phyloP scores from a whole-genome alignment of 2,329 filamentous ascomycete species.

The Dactylellina cionopaga region DNA sequence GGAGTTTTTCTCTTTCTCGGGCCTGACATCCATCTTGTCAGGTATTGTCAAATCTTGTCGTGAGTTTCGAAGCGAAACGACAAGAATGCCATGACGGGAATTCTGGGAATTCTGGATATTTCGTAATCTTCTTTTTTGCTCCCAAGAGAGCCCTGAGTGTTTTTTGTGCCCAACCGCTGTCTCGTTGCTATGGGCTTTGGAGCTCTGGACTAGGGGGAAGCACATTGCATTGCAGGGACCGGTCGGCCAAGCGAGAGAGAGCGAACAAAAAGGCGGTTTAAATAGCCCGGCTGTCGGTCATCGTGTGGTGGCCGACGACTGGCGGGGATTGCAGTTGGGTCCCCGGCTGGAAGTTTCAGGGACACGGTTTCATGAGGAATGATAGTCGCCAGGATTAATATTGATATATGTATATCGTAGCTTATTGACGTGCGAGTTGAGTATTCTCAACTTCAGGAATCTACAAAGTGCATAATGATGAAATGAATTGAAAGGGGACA shows the following conservation, averaged over 20 bases:
- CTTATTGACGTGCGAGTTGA: no score
- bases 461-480: no score
- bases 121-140: not conserved
- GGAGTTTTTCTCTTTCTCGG: not conserved
- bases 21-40: conserved; percentile 19
- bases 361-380: conserved; percentile 10
- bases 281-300: not conserved
- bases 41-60: not conserved
- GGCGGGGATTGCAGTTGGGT: conserved; percentile 12
- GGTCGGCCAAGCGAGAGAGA: conserved; percentile 4
- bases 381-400: not conserved
- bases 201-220: conserved; percentile 16
- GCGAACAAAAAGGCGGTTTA: no score
- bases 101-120: not conserved
- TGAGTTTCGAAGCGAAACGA: not conserved
- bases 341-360: conserved; percentile 6
- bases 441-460: no score
- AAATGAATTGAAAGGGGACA: no score
- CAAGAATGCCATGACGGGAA: conserved; percentile 11
- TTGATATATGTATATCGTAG: no score
- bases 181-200: no score
- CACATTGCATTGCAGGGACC: conserved; percentile 1
- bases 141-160: conserved; percentile 1
- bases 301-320: conserved; percentile 18
- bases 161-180: no score